These are phyloP conservation scores for Thelonectria blattea DNA, from an alignment of 2,329 filamentous ascomycete species.

Conservation along the genomic window DNA sequence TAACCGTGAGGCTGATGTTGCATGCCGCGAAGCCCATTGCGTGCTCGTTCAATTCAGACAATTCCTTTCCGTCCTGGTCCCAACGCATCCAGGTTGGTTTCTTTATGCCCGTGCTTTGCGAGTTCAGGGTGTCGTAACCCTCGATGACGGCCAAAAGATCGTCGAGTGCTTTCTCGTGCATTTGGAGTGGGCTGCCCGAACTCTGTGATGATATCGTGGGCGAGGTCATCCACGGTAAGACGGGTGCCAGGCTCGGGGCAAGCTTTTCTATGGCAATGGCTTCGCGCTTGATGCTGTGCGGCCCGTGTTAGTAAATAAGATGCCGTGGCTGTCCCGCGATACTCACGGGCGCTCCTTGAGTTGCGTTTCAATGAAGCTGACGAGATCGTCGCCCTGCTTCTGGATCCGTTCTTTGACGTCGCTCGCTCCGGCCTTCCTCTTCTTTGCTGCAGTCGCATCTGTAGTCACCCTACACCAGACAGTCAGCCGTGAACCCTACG, in stretches of 20 bases:
- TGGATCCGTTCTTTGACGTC: slow-evolving; percentile 34
- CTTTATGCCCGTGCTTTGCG: slow-evolving; percentile 25
- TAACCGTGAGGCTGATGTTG: slow-evolving; percentile 36
- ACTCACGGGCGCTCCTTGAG: slow-evolving; percentile 23
- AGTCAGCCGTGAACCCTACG: neutral
- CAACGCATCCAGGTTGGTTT: slow-evolving; percentile 41
- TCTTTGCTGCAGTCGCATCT: slow-evolving; percentile 17
- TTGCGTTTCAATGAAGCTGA: slow-evolving; percentile 31
- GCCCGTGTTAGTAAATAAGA: neutral
- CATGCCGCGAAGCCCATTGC: slow-evolving; percentile 34
- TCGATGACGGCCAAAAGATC: slow-evolving; percentile 28
- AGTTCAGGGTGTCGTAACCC: slow-evolving; percentile 35
- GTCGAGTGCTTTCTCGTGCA: slow-evolving; percentile 26
- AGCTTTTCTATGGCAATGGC: slow-evolving; percentile 9
- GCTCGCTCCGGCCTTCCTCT: slow-evolving; percentile 16
- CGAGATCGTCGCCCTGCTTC: slow-evolving; percentile 30
- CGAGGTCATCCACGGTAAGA: slow-evolving; percentile 31
- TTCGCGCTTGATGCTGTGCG: slow-evolving; percentile 12
- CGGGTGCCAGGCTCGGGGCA: slow-evolving; percentile 10
- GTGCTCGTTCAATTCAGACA: slow-evolving; percentile 39
- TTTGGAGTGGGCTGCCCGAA: slow-evolving; percentile 8
- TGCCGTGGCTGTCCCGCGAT: neutral
- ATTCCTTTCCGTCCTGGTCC: slow-evolving; percentile 42
- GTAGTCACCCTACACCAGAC: neutral
- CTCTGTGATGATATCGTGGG: neutral